Percentiles rank a stretch among this genome's conserved stretches.
Conservation (phyloP, 768 basidiomycete genomes). For the Phlebiopsis flavidoalba region DNA sequence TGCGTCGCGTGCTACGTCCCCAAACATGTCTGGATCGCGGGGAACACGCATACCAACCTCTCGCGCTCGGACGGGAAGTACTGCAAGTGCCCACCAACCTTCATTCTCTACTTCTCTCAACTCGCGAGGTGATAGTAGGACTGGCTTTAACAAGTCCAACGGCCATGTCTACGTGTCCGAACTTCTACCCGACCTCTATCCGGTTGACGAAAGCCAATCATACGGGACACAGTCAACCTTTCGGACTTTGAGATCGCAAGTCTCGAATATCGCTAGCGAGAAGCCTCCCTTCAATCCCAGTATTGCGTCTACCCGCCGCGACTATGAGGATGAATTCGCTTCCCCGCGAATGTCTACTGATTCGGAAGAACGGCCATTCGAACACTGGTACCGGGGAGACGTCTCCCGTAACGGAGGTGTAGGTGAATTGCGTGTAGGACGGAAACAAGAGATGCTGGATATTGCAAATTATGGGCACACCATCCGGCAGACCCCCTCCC, state of each 20-base stretch:
- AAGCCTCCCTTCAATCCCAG: conserved; percentile 52
- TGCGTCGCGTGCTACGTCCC: conserved; percentile 36
- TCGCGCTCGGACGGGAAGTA: conserved; percentile 36
- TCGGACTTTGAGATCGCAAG: conserved; percentile 28
- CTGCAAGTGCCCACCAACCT: conserved; percentile 33
- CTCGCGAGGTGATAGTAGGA: conserved; percentile 32
- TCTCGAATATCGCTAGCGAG: conserved; percentile 56
- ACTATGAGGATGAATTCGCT: conserved; percentile 25
- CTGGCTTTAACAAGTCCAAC: conserved; percentile 20
- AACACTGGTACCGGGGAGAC: conserved; percentile 90
- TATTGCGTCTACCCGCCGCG: conserved; percentile 39
- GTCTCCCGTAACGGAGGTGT: conserved; percentile 86
- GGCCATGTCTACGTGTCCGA: conserved; percentile 12
- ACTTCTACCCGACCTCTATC: conserved; percentile 26
- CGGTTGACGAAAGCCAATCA: conserved; percentile 23
- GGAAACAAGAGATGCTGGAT: conserved; percentile 79
- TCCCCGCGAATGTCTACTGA: conserved; percentile 55
- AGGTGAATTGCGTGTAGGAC: conserved; percentile 72
- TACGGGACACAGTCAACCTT: conserved; percentile 24
- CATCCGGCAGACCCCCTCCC: conserved; percentile 28
- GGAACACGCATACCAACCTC: conserved; percentile 47
- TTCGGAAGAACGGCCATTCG: conserved; percentile 78
- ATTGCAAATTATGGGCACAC: conserved; percentile 82
- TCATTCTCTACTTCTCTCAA: conserved; percentile 16
- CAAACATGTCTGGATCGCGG: conserved; percentile 19